Evolutionary conservation across 2,329 filamentous ascomycete species (phyloP).

Genomic region (Kalmusia sp.): DNA sequence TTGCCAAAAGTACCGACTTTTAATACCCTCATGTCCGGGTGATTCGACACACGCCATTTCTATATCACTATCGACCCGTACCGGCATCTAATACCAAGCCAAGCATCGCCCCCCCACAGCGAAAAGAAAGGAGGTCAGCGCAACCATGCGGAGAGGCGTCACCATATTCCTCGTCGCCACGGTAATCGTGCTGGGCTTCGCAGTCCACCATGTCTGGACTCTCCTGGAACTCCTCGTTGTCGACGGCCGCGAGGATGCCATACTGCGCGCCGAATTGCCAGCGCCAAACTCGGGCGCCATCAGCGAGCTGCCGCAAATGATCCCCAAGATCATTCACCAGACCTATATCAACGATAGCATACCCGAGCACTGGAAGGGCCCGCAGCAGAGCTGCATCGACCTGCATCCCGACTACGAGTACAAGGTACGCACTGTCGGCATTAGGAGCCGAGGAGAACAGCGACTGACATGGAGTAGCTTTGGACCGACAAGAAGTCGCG

Average conservation of each 20-base stretch:
- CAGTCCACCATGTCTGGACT: constrained; percentile 73
- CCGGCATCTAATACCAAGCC: constrained; percentile 9
- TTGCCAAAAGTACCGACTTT: constrained; percentile 16
- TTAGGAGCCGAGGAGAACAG: constrained; percentile 23
- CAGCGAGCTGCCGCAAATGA: constrained; percentile 65
- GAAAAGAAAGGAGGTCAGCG: constrained; percentile 32
- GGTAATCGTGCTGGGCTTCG: constrained; percentile 66
- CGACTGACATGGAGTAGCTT: constrained; percentile 57
- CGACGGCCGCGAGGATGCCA: constrained; percentile 71
- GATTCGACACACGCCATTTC: constrained; percentile 14
- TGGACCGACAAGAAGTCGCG: constrained; percentile 77
- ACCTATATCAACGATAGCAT: constrained; percentile 76
- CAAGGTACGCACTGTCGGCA: constrained; percentile 57
- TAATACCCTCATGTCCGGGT: constrained; percentile 20
- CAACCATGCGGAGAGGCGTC: constrained; percentile 66
- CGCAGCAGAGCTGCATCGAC: constrained; percentile 71
- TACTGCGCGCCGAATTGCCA: constrained; percentile 70
- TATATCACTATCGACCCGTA: constrained; percentile 11
- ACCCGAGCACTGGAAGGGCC: constrained; percentile 69
- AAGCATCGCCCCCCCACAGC: constrained; percentile 2
- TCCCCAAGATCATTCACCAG: constrained; percentile 80
- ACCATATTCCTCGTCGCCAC: constrained; percentile 71
- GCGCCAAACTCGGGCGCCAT: constrained; percentile 68
- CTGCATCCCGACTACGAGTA: constrained; percentile 77
- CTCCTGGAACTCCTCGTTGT: constrained; percentile 73